phyloP scores from a whole-genome alignment of 257 asterid species.

The Plantago ovata region DNA sequence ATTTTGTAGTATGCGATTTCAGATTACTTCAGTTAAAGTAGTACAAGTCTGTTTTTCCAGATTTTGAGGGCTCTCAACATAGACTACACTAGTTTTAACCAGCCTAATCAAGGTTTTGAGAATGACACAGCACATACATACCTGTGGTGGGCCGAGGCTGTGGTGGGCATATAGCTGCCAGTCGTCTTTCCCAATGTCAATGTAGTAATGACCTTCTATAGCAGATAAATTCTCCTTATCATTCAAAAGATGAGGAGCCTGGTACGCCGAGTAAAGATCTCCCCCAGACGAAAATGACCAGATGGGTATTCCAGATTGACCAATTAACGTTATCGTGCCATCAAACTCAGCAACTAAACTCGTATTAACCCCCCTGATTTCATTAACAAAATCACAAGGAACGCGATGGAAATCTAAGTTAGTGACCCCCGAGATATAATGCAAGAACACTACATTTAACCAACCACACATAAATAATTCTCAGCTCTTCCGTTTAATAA shows the following conservation, averaged over 20 bases:
- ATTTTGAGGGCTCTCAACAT: neutral
- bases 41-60: too few species aligned
- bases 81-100: neutral
- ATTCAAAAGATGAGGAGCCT: slow-evolving; percentile 49
- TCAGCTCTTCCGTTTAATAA: too few species aligned
- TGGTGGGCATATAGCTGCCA: slow-evolving; percentile 83
- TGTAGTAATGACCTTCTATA: slow-evolving; percentile 54
- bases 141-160: slow-evolving; percentile 69
- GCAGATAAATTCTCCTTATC: slow-evolving; percentile 52
- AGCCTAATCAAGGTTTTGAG: neutral
- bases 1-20: too few species aligned
- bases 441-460: neutral
- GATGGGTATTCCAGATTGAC: slow-evolving; percentile 54
- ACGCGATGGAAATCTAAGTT: neutral
- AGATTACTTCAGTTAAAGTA: too few species aligned
- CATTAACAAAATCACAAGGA: neutral
- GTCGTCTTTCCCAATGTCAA: slow-evolving; percentile 89
- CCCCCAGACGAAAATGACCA: slow-evolving; percentile 91
- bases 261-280: slow-evolving; percentile 80
- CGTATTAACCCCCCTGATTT: slow-evolving; percentile 58
- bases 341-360: slow-evolving; percentile 81
- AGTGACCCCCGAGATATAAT: neutral
- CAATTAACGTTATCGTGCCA: slow-evolving; percentile 72
- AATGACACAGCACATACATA: slow-evolving; percentile 23
- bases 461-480: too few species aligned